Base-by-base conservation (phyloP, 164 flowering plant species). In the Magnolia kwangsiensis region DNA sequence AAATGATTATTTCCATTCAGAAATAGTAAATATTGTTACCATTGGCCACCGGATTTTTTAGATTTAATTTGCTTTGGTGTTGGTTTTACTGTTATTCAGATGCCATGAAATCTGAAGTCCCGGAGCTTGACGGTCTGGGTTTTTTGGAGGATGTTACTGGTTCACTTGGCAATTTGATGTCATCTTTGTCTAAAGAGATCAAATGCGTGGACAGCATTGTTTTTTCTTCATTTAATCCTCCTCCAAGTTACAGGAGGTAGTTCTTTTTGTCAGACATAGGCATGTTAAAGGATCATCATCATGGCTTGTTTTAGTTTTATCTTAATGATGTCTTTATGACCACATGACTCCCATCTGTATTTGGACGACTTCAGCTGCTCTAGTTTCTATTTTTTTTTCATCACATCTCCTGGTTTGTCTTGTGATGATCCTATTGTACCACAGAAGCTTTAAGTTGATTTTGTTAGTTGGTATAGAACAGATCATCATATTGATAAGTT, bases 171-270 rank as follows among this genome's bases (percentile, higher is more conserved):
- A 89, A 85, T 80, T 85, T 96, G 77, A 71, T 90, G 23, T 82
- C 88, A 69, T 68, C 93, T 58, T 61, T 76, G 23, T 75, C 91
- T 1, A 87, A 91, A 79, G 95, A 93, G 76, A 86, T 91, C 76
- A 91, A 89, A 79, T 91, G 95, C 79, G 89, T 93, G 71, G 96
- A 92, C 76, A 92, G 90, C 83, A 86, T 96, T 69, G 93, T 93
- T 3, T 94, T 94, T 84, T 96, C 99, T 59, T 90, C 99, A 49
- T 92, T 96, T 73, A 94, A 96, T 78, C 99, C 97, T 77, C 96
- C 98, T 79, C 99, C 99, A 79, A 89, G 98, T 83, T 80, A 93
- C 81, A 86, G 97, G 86, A 93, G 98, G 99, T 90, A 78, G 78
- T 45, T 69, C 45, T 23, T 69, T 67, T 79, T 71, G 50, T 18